phyloP scores from a whole-genome alignment of 2,329 filamentous ascomycete genomes.

The Didymella glomerata region DNA sequence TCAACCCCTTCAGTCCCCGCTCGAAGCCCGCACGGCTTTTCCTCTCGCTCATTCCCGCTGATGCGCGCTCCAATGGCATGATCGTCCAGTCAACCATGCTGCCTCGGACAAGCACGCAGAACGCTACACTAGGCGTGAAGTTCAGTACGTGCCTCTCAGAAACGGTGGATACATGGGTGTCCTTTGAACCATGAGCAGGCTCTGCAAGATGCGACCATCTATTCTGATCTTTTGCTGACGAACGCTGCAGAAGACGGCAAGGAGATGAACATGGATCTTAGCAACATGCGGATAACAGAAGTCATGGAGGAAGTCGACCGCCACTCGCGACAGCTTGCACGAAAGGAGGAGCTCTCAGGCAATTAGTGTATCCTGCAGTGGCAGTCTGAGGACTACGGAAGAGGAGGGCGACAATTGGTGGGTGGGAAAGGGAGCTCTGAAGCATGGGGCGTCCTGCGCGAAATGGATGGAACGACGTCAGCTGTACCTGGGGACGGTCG shows the following conservation, averaged over 20 bases:
- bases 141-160: slow-evolving; percentile 71
- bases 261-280: slow-evolving; percentile 82
- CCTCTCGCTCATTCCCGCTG: slow-evolving; percentile 82
- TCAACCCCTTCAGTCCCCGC: slow-evolving; percentile 87
- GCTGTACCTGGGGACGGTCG: neutral
- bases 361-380: slow-evolving; percentile 31
- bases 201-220: neutral
- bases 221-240: slow-evolving; percentile 26
- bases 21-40: slow-evolving; percentile 88
- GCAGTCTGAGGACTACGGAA: neutral
- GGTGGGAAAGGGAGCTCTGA: neutral
- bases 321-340: slow-evolving; percentile 82
- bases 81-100: slow-evolving; percentile 80
- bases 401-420: too few species aligned
- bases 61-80: slow-evolving; percentile 76
- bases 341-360: slow-evolving; percentile 78
- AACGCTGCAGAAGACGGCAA: slow-evolving; percentile 81
- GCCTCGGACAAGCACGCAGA: slow-evolving; percentile 72
- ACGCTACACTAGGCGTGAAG: slow-evolving; percentile 76
- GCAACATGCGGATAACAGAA: slow-evolving; percentile 83
- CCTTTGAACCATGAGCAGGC: neutral
- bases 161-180: neutral
- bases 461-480: neutral
- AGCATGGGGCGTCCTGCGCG: neutral
- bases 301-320: slow-evolving; percentile 89